Percentiles rank a stretch among this genome's conserved stretches.
Evolutionary conservation across 352 stramenopile genomes (phyloP).

Genomic region (Lagenidium sp.): DNA sequence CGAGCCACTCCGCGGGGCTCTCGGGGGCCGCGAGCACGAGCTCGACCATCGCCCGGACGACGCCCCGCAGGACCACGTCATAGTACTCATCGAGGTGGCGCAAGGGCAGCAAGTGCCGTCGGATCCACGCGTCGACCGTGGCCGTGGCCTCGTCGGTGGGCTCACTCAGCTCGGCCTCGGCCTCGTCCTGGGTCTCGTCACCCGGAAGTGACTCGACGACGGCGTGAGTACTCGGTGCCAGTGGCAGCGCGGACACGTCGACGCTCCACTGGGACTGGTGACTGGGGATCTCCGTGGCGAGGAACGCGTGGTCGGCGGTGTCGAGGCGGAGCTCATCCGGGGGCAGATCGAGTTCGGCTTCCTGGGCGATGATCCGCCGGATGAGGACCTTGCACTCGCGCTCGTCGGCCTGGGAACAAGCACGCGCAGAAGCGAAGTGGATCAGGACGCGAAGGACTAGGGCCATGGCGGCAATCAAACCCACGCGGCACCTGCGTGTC

Average conservation of each 20-base stretch:
- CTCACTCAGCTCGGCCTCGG: not conserved
- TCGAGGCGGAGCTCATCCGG: constrained; percentile 24
- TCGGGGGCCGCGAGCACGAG: constrained; percentile 29
- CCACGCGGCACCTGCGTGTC: too few relatives aligned
- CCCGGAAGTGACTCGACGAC: too few relatives aligned
- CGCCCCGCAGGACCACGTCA: constrained; percentile 21
- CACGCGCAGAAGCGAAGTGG: too few relatives aligned
- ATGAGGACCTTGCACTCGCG: constrained; percentile 40
- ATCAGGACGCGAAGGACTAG: too few relatives aligned
- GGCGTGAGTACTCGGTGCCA: too few relatives aligned
- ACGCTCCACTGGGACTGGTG: constrained; percentile 47
- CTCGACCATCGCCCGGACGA: constrained; percentile 28
- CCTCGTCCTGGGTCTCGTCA: too few relatives aligned
- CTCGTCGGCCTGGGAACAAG: constrained; percentile 22
- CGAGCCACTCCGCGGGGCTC: constrained; percentile 30
- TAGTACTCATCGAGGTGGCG: constrained; percentile 41
- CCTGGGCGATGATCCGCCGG: constrained; percentile 18
- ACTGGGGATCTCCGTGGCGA: constrained; percentile 17
- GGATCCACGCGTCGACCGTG: constrained; percentile 10
- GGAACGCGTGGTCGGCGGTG: constrained; percentile 25
- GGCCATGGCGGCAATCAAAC: too few relatives aligned
- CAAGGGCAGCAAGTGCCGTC: constrained; percentile 11
- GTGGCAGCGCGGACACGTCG: constrained; percentile 16
- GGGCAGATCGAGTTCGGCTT: constrained; percentile 27
- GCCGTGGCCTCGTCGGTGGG: not conserved